Percentiles rank a stretch among this genome's conserved stretches.
Conservation (phyloP, 1,284 basidiomycete species). For the Fereydounia khargensis region DNA sequence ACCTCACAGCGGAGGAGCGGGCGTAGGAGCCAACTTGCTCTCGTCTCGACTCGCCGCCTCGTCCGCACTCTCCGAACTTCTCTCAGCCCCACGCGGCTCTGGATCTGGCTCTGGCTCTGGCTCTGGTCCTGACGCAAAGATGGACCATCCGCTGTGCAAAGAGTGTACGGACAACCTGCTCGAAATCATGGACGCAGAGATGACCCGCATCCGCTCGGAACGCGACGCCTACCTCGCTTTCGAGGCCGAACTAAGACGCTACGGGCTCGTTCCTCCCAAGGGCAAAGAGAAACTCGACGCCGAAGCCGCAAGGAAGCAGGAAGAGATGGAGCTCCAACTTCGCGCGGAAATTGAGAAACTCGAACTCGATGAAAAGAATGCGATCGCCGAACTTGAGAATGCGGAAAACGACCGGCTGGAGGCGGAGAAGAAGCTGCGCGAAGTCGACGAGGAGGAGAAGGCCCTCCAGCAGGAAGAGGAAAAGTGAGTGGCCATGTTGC, state of each 20-base stretch:
- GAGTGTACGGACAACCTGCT: conserved; percentile 87
- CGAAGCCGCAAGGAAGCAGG: conserved; percentile 1
- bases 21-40: not conserved
- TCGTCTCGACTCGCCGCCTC: not conserved
- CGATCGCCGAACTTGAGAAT: conserved; percentile 18
- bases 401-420: conserved; percentile 54
- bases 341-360: conserved; percentile 23
- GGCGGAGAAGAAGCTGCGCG: conserved; percentile 71
- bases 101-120: no score
- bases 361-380: conserved; percentile 9
- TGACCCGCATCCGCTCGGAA: conserved; percentile 87
- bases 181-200: conserved; percentile 71
- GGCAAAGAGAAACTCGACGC: conserved; percentile 6
- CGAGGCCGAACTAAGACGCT: conserved; percentile 36
- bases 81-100: no score
- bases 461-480: conserved; percentile 74
- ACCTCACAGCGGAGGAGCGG: not conserved
- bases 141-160: conserved; percentile 87
- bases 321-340: conserved; percentile 7
- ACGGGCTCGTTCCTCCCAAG: conserved; percentile 17
- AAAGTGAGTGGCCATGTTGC: conserved; percentile 68
- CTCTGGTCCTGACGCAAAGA: no score
- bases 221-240: conserved; percentile 69
- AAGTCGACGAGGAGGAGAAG: conserved; percentile 71
- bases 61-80: no score